Base-by-base conservation (phyloP, 2,329 filamentous ascomycete species). In the Cordyceps fumosorosea region DNA sequence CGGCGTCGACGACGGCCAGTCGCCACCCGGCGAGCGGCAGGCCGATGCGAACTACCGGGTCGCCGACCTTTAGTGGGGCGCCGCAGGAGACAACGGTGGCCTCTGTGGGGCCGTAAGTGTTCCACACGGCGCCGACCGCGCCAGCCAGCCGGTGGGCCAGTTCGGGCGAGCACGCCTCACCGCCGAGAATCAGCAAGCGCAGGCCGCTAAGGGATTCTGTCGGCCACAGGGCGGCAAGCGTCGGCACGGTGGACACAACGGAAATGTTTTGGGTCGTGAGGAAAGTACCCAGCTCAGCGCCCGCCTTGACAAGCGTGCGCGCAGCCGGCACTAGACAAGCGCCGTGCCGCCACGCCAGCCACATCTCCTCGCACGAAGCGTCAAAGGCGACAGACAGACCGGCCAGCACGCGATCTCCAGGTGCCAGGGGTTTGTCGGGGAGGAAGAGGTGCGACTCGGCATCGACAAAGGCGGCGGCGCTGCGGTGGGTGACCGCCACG, bases 1-100 rank as follows among this genome's bases (percentile, higher is more conserved):
- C 75, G 11, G 70, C 67, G 37, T 74, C 78, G 65, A 67, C 65
- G 16, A 68, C 66, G 59, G 66, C 66, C n/a, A 68, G 62, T 44
- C 65, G 64, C 66, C 66, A 68, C 1, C 66, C 66, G 26, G 63
- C 64, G 12, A 68, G 64, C 14, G 66, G 66, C 5, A 68, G 64
- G 8, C 66, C 66, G 55, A 68, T 68, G 32, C 63, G 58, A 3
- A 60, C 60, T 5, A 68, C 65, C 45, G 63, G 53, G 54, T 65
- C 57, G 29, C 64, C 65, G 57, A 63, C 62, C 3, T 48, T 56
- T 12, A 68, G 63, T 48, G 63, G 65, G 45, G 66, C 65, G 54
- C 62, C 66, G 52, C 65, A 68, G 3, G 66, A 63, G 5, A 68
- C 66, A 10, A 68, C 66, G 24, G 66, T 68, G 0, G 66, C 66